Evolutionary conservation across 208 protist genomes (phyloP).

Genomic region (Leishmania mexicana): DNA sequence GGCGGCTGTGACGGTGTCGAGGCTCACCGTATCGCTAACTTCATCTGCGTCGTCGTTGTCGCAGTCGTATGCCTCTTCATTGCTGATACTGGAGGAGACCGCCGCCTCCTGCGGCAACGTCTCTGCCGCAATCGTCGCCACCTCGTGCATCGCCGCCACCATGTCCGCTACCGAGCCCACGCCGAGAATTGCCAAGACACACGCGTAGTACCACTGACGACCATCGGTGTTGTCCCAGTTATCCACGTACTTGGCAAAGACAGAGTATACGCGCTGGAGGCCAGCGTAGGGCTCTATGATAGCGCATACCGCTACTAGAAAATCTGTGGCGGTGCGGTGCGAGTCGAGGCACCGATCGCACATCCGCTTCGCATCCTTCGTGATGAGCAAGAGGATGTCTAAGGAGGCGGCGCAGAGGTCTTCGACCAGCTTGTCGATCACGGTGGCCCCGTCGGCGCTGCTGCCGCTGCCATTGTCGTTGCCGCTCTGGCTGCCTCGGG

Average conservation of each 20-base stretch:
- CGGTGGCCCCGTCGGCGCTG: constrained; percentile 3
- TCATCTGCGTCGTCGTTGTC: constrained; percentile 21
- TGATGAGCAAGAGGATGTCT: constrained; percentile 73
- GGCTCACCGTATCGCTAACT: constrained; percentile 29
- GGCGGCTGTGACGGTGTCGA: constrained; percentile 3
- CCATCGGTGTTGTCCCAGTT: constrained; percentile 19
- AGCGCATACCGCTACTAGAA: constrained; percentile 66
- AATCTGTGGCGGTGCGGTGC: constrained; percentile 59
- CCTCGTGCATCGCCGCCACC: constrained; percentile 38
- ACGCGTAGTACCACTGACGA: constrained; percentile 53
- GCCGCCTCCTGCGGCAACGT: neutral
- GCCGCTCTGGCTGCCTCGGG: neutral
- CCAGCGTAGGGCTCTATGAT: constrained; percentile 62
- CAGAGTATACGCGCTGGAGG: constrained; percentile 41
- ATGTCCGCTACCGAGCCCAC: constrained; percentile 43
- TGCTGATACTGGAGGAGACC: neutral
- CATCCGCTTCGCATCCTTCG: constrained; percentile 60
- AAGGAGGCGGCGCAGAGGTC: constrained; percentile 59
- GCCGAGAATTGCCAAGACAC: constrained; percentile 41
- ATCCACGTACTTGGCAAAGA: constrained; percentile 21
- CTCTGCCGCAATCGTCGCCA: neutral
- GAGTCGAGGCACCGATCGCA: constrained; percentile 48
- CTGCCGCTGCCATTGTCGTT: neutral
- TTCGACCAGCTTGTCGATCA: constrained; percentile 31
- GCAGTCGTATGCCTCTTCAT: constrained; percentile 1